phyloP scores from a whole-genome alignment of 495 filamentous ascomycete species.

The Penicillium tannophilum region DNA sequence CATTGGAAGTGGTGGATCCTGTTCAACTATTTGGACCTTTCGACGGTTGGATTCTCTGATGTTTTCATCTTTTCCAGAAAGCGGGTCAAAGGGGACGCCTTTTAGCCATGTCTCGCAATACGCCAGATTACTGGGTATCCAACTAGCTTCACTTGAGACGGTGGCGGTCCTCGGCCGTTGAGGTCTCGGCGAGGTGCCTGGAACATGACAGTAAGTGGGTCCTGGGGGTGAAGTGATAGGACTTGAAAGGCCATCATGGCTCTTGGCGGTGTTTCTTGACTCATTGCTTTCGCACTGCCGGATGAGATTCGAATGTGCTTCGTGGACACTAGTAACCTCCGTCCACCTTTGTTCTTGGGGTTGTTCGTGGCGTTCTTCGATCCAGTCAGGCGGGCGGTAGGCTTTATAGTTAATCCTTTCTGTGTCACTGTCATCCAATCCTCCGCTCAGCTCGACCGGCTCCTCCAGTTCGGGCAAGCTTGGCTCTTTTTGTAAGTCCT shows the following conservation, averaged over 20 bases:
- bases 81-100: conserved; percentile 37
- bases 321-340: conserved; percentile 39
- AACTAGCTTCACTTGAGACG: conserved; percentile 47
- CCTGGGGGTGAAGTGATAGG: conserved; percentile 16
- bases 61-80: conserved; percentile 28
- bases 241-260: background rate
- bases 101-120: conserved; percentile 50
- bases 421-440: background rate
- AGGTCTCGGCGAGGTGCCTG: conserved; percentile 26
- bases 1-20: conserved; percentile 33
- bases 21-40: conserved; percentile 47
- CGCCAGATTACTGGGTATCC: conserved; percentile 45
- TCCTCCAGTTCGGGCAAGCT: conserved; percentile 1
- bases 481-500: background rate
- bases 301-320: conserved; percentile 42
- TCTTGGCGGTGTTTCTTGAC: conserved; percentile 7
- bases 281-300: conserved; percentile 32
- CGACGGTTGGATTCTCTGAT: conserved; percentile 38
- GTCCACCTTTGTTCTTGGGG: conserved; percentile 12
- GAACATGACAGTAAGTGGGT: conserved; percentile 4
- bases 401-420: conserved; percentile 13
- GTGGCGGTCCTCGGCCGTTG: conserved; percentile 42
- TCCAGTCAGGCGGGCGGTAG: conserved; percentile 19
- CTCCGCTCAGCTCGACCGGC: background rate
- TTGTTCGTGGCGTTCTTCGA: background rate